Conservation (phyloP, 2,329 filamentous ascomycete species). For the Harringtonia lauricola region DNA sequence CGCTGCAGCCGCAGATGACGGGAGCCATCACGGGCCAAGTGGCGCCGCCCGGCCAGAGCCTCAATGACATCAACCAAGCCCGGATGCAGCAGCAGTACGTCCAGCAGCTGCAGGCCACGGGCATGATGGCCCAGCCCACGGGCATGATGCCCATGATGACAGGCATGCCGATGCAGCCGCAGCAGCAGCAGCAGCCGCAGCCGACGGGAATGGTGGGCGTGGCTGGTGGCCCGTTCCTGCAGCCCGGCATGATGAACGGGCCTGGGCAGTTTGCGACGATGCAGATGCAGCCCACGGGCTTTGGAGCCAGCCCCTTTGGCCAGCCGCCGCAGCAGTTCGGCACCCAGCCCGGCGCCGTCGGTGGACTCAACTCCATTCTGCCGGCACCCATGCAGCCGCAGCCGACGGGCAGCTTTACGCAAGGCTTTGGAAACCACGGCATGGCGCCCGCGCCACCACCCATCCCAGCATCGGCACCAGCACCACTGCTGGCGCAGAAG, state of each 20-base stretch:
- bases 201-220: conserved; percentile 20
- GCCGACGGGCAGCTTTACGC: conserved; percentile 54
- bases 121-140: conserved; percentile 39
- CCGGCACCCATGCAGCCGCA: conserved; percentile 55
- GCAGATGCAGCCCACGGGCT: conserved; percentile 56
- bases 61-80: conserved; percentile 60
- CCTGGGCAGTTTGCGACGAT: conserved; percentile 28
- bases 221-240: conserved; percentile 12
- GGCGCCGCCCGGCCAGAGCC: conserved; percentile 63
- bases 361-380: conserved; percentile 47
- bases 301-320: conserved; percentile 16
- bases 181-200: conserved; percentile 15
- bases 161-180: conserved; percentile 3
- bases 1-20: conserved; percentile 77
- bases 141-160: conserved; percentile 40
- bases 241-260: conserved; percentile 21
- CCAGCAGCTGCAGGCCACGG: conserved; percentile 18
- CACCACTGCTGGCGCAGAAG: conserved; percentile 63
- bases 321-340: conserved; percentile 33
- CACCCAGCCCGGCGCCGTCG: conserved; percentile 29
- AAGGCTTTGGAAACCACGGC: conserved; percentile 26
- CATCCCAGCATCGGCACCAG: conserved; percentile 40
- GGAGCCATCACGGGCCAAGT: conserved; percentile 49
- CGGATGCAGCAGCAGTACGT: conserved; percentile 52
- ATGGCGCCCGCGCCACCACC: conserved; percentile 33